Base-by-base conservation (phyloP, 345 rosid species). In the Acer campestre region DNA sequence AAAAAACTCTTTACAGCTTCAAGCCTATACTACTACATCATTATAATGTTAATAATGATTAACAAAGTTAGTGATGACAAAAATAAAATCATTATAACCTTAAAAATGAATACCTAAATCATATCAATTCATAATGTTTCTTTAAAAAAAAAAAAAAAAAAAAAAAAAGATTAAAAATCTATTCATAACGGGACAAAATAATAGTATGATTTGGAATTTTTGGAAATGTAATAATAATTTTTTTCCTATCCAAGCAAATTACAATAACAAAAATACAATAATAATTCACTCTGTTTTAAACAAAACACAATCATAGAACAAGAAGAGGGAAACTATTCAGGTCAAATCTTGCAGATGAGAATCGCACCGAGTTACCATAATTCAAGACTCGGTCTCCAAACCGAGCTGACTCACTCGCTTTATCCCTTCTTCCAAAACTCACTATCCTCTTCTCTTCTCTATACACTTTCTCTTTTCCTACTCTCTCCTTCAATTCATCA, bases 381-480 rank as follows among this genome's bases (percentile, higher is more conserved):
- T 70, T 75, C 46, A 69, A 1, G 67, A 84, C 83, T 81, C 89
- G 84, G 27, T 82, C 89, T 25, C 75, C 83, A 53, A 85, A 86
- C 87, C 97, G 94, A 80, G 90, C 97, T 29, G 94, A 89, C 83
- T 85, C 90, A 22, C 77, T 84, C 2, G 31, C 74, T 69, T 78
- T 80, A 3, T 42, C 85, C 22, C 74, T 82, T 27, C 77, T 84
- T 35, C 83, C 84, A 74, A 51, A 27, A 4, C 74, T 67, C 62
- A 79, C 79, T 40, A 66, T 67, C 69, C 62, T 78, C 67, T 80
- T 79, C n/a, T 81, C 78, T 16, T 75, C 81, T 71, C 68, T 67
- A 12, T 65, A 53, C 18, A 16, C 49, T 29, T 71, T 75, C 17
- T 46, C 74, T 49, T 61, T 70, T 70, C 82, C 80, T 49, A 82